phyloP scores from a whole-genome alignment of 495 filamentous ascomycete species.

The Delitschia confertaspora region DNA sequence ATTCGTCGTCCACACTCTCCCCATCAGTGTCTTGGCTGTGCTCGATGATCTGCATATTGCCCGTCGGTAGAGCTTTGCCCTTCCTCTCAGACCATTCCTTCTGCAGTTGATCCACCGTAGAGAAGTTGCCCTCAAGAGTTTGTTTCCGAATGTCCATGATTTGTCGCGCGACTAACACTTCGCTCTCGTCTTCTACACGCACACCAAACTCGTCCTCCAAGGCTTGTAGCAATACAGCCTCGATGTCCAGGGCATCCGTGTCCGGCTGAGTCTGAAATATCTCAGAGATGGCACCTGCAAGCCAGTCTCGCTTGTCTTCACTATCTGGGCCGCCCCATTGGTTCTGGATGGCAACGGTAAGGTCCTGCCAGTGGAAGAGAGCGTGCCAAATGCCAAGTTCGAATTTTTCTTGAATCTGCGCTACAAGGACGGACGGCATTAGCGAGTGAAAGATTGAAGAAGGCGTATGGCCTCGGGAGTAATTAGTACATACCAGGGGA shows the following conservation, averaged over 20 bases:
- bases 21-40: slow-evolving; percentile 43
- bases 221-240: slow-evolving; percentile 72
- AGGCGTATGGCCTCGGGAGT: no score
- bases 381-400: slow-evolving; percentile 28
- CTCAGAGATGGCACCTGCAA: slow-evolving; percentile 80
- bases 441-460: no score
- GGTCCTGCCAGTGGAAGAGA: slow-evolving; percentile 67
- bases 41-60: slow-evolving; percentile 31
- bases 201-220: slow-evolving; percentile 96
- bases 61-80: slow-evolving; percentile 42
- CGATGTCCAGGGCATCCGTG: slow-evolving; percentile 73
- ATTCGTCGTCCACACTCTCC: slow-evolving; percentile 50
- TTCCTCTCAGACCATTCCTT: slow-evolving; percentile 52
- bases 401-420: slow-evolving; percentile 36
- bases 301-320: slow-evolving; percentile 88
- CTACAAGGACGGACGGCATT: slow-evolving; percentile 19
- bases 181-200: slow-evolving; percentile 80
- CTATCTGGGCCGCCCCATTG: slow-evolving; percentile 83
- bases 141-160: slow-evolving; percentile 59
- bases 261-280: slow-evolving; percentile 63
- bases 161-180: slow-evolving; percentile 58
- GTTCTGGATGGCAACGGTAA: slow-evolving; percentile 77
- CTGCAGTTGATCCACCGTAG: slow-evolving; percentile 58
- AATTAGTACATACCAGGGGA: not conserved
- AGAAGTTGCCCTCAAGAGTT: slow-evolving; percentile 55